Percentiles rank a stretch among this genome's conserved stretches.
Evolutionary conservation across 2,329 filamentous ascomycete genomes (phyloP).

Genomic region (Aspergillus texensis): DNA sequence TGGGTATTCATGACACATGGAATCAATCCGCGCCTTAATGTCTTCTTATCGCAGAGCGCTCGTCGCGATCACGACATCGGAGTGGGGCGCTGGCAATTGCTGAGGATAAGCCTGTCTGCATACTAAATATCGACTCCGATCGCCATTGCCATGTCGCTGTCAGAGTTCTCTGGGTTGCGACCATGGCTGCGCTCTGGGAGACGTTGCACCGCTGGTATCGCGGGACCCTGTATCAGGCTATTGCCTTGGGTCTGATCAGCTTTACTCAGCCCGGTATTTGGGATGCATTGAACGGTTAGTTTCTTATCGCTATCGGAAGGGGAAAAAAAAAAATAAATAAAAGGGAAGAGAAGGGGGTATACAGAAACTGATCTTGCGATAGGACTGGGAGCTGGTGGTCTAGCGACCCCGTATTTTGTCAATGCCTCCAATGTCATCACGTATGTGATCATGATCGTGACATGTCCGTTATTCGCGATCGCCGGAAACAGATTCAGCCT

Average conservation of each 20-base stretch:
- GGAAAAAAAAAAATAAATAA: neutral
- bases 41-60: neutral
- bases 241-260: conserved; percentile 2
- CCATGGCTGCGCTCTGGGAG: neutral
- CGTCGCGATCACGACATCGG: neutral
- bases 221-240: conserved; percentile 5
- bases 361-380: neutral
- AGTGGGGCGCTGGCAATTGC: neutral
- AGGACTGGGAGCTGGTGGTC: conserved; percentile 2
- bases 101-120: neutral
- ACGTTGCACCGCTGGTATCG: conserved; percentile 7
- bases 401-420: conserved; percentile 29
- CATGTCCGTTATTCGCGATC: conserved; percentile 45
- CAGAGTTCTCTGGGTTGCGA: neutral
- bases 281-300: conserved; percentile 4
- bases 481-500: conserved; percentile 44
- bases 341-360: neutral
- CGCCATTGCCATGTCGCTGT: neutral
- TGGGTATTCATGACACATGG: conserved; percentile 3
- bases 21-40: neutral
- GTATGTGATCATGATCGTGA: conserved; percentile 52
- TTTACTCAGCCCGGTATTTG: conserved; percentile 6
- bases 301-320: neutral
- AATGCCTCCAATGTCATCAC: conserved; percentile 49
- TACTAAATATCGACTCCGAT: neutral